Evolutionary conservation across 225 moss, liverwort and hornwort species (phyloP), one percentile per base, ranked within the genome.

Genomic region (Thuidium tamariscinum): DNA sequence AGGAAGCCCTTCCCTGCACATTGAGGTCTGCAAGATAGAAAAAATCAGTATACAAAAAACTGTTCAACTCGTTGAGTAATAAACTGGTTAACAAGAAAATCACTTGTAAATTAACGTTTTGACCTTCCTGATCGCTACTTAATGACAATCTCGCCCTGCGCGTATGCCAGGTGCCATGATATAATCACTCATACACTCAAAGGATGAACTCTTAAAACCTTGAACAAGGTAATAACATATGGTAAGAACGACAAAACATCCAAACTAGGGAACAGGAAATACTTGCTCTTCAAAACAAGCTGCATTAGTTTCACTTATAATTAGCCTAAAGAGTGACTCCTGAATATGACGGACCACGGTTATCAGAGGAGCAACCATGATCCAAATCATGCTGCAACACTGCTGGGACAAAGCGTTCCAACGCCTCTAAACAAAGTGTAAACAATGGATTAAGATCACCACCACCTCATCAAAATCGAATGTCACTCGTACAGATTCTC

Each of bases 1-100:
- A 87, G 11, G 89, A 92, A 64, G 91, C 76, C 64, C 95, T 88
- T 87, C 91, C 89, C 78, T 80, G 83, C 49, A 83, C 55, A 85
- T 90, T 94, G 74, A 86, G 93, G 72, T 89, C 97, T 89, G 94
- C 79, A 74, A 82, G 46, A 68, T 61, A 91, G 57, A 34, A 51
- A 89, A 83, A 60, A 77, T 67, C 57, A 79, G 39, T 54, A 78
- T 74, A 63, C 83, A 62, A 85, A 75, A 59, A 42, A 44, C 3
- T 85, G 6, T 81, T 59, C 71, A 83, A 32, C 64, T 78, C 25
- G 46, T 69, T 30, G 4, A 60, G 56, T 56, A 82, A 55, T 32
- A 49, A 77, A n/a, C 52, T 65, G 22, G 11, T 78, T 36, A 64
- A 65, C 44, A n/a, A 42, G 74, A 14, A 44, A 74, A 71, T 23